Evolutionary conservation across 352 stramenopile species (phyloP).

Genomic region (Phytophthora hybrid): DNA sequence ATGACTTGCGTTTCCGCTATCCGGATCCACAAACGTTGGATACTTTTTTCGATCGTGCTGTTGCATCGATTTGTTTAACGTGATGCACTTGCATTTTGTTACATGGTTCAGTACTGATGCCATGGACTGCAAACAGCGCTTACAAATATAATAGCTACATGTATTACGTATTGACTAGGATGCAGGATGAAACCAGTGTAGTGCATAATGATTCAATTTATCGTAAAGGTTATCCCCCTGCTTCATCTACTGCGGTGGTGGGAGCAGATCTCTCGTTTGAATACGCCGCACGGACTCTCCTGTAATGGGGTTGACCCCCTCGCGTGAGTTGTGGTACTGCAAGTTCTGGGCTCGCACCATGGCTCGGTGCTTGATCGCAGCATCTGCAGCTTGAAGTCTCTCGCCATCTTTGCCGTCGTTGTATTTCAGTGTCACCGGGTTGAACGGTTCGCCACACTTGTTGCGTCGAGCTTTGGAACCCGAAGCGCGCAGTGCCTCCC

Average conservation of each 20-base stretch:
- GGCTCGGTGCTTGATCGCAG: conserved; percentile 77
- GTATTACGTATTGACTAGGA: no score
- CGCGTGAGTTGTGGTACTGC: conserved; percentile 82
- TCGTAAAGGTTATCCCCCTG: no score
- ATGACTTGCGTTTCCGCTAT: not conserved
- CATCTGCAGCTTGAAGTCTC: conserved; percentile 70
- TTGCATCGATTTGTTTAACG: conserved; percentile 1
- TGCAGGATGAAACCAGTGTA: no score
- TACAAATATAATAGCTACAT: no score
- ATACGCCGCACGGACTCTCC: conserved; percentile 64
- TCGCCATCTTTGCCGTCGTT: conserved; percentile 86
- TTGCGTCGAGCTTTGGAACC: conserved; percentile 90
- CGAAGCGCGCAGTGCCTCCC: conserved; percentile 57
- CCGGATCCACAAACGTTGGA: not conserved
- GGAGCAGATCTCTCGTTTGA: conserved; percentile 61
- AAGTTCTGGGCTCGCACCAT: conserved; percentile 83
- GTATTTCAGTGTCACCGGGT: conserved; percentile 90
- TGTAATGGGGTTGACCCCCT: conserved; percentile 90
- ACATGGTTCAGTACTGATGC: no score
- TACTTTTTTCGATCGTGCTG: conserved; percentile 3
- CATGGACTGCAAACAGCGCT: no score
- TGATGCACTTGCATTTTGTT: no score
- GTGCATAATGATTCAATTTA: no score
- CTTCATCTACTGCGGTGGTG: conserved; percentile 36
- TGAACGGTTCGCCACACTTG: conserved; percentile 87